Percentiles rank a stretch among this genome's conserved stretches.
phyloP scores from a whole-genome alignment of 306 rosid genomes.

The cucumber (Cucumis sativus) region DNA sequence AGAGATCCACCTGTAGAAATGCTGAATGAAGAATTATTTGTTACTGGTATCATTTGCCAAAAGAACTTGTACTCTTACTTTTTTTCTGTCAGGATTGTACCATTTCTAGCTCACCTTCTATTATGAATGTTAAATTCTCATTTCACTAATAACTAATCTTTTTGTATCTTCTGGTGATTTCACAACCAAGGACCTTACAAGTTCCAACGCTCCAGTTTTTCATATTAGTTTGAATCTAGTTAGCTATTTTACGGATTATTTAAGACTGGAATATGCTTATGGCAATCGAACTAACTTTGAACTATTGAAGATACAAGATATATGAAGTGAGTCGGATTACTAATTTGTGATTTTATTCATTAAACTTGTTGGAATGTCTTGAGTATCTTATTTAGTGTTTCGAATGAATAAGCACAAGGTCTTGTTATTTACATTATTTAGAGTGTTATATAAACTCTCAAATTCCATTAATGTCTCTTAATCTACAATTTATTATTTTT shows the following conservation, averaged over 20 bases:
- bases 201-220: neutral
- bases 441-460: too few species aligned
- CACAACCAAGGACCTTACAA: neutral
- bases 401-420: too few species aligned
- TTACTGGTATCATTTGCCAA: neutral
- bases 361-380: neutral
- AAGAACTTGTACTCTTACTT: neutral
- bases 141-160: neutral
- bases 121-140: neutral
- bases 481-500: too few species aligned
- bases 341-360: neutral
- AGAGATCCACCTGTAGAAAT: neutral
- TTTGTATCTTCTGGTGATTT: neutral
- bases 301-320: neutral
- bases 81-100: neutral
- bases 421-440: too few species aligned
- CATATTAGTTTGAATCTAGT: neutral
- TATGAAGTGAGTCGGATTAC: neutral
- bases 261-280: neutral
- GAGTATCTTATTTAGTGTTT: too few species aligned
- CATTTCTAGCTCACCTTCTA: neutral
- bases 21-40: neutral
- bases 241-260: neutral
- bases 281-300: neutral
- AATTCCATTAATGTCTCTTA: too few species aligned